Evolutionary conservation across 106 monocot genomes (phyloP), one percentile per base, ranked within the genome.

Genomic region (Xerophyta viscosa): DNA sequence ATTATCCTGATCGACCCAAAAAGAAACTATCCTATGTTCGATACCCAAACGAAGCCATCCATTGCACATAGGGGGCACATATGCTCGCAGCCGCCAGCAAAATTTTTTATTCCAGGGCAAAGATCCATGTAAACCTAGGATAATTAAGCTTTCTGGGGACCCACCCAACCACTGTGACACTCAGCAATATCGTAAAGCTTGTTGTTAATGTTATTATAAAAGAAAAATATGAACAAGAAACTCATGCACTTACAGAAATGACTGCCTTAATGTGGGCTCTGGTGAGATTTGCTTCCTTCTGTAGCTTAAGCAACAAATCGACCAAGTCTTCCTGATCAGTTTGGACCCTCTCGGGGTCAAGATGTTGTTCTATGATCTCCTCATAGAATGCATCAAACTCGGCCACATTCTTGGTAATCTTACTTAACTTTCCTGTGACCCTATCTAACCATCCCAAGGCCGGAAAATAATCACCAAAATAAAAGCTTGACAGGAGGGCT

Each of bases 251-350:
- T 27, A 29, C 27, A 12, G 13, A 13, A 31, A 27, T 27, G 15
- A 31, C 6, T 54, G 43, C 53, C 7, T 54, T 2, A 14, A 27
- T 54, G 53, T 17, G 31, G 18, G 29, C 11, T 25, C 24, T 30
- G 8, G 31, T 29, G 2, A 54, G 53, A 31, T 25, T 31, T 25
- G 26, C 30, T 31, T 54, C 53, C 9, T 20, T 27, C 19, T 54
- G 53, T 9, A 54, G 24, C 29, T 18, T 29, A 17, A 54, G 27
- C n/a, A 54, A 27, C 6, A 54, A 19, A 31, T 54, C 53, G 31
- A 54, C 30, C 1, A 54, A 31, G n/a, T 31, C 31, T 14, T 54
- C 53, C 4, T n/a, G 21, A 8, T 28, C 27, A 13, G 25, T 4
- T 8, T 14, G 5, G 29, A 31, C 29, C 53, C 31, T 29, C 18